Evolutionary conservation across 176 grass and related monocot genomes (phyloP).

Genomic region (Musa itinerans): DNA sequence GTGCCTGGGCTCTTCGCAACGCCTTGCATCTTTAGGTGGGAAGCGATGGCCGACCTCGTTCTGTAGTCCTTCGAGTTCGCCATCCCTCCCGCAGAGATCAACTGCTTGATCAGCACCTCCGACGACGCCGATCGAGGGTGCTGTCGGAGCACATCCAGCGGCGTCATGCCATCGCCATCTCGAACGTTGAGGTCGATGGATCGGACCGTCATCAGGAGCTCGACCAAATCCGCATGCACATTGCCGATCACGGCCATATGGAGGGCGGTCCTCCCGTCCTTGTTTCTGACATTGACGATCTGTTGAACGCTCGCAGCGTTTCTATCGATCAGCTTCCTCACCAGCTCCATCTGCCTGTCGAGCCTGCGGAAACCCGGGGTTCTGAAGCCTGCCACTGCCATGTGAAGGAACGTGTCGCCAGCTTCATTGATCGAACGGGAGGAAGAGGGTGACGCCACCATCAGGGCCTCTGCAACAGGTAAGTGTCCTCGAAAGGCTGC

Average conservation of each 20-base stretch:
- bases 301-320: slow-evolving; percentile 30
- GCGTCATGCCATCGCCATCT: slow-evolving; percentile 63
- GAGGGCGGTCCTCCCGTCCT: slow-evolving; percentile 61
- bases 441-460: slow-evolving; percentile 44
- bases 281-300: slow-evolving; percentile 71
- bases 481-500: slow-evolving; percentile 74
- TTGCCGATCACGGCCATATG: slow-evolving; percentile 76
- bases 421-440: slow-evolving; percentile 39
- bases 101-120: slow-evolving; percentile 64
- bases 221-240: slow-evolving; percentile 58
- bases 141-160: slow-evolving; percentile 57
- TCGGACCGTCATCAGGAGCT: slow-evolving; percentile 48
- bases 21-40: slow-evolving; percentile 68
- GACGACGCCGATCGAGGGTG: slow-evolving; percentile 60
- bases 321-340: slow-evolving; percentile 45
- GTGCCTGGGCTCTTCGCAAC: slow-evolving; percentile 63
- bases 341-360: slow-evolving; percentile 73
- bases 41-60: slow-evolving; percentile 45
- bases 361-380: slow-evolving; percentile 77
- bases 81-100: slow-evolving; percentile 71
- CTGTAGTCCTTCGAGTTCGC: slow-evolving; percentile 46
- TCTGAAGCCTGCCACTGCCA: slow-evolving; percentile 76
- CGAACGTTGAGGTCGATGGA: slow-evolving; percentile 62
- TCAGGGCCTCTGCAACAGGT: slow-evolving; percentile 47
- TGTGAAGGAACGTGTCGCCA: slow-evolving; percentile 86